phyloP scores from a whole-genome alignment of 208 protist species.

The Leishmania martiniquensis region DNA sequence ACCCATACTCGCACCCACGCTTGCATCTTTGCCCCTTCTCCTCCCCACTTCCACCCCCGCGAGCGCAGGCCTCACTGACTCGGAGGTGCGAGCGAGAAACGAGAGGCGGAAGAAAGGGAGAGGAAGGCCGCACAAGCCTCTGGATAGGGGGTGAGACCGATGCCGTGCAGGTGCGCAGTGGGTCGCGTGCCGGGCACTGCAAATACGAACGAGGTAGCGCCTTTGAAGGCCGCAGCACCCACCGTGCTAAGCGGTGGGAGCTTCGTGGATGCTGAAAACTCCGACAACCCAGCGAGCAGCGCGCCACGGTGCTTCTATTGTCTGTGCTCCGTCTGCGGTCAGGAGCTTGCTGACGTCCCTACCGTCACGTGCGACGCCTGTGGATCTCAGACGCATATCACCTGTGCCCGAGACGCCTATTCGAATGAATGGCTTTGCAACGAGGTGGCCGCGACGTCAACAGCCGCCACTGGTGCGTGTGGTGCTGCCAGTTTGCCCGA shows the following conservation, averaged over 20 bases:
- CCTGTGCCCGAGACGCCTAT: conserved; percentile 45
- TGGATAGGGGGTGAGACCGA: neutral
- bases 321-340: conserved; percentile 59
- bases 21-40: neutral
- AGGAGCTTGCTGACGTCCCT: conserved; percentile 18
- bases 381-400: conserved; percentile 46
- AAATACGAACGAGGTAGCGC: neutral
- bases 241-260: neutral
- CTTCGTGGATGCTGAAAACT: neutral
- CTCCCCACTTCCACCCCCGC: neutral
- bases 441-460: conserved; percentile 8
- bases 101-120: neutral
- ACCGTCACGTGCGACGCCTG: conserved; percentile 42
- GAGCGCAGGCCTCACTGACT: neutral
- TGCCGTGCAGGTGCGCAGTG: conserved; percentile 7
- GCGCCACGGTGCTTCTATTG: conserved; percentile 38
- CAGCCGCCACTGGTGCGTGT: neutral
- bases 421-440: conserved; percentile 24
- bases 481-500: neutral
- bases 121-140: neutral
- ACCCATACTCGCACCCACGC: neutral
- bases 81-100: neutral
- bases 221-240: neutral
- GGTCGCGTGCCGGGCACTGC: neutral
- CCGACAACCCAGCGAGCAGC: neutral